Evolutionary conservation across 176 grass and related monocot genomes (phyloP).

Genomic region (Juncus inflexus): DNA sequence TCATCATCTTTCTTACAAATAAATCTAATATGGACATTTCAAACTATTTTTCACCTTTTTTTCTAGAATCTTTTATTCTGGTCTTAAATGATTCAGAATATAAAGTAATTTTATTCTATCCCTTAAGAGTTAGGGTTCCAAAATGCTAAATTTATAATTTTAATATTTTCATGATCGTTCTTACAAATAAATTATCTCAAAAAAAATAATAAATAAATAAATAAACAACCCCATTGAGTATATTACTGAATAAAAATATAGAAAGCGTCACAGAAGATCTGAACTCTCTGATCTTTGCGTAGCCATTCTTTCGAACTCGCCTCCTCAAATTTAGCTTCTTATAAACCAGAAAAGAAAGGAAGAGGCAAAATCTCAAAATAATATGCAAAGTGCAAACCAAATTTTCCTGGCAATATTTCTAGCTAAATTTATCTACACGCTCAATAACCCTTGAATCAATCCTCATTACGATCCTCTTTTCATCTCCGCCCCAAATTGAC

Average conservation of each 20-base stretch:
- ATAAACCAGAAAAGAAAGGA: constrained; percentile 8
- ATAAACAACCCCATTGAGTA: too few species aligned
- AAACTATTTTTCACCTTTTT: too few species aligned
- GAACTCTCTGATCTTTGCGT: background rate
- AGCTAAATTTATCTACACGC: constrained; percentile 17
- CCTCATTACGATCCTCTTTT: constrained; percentile 7
- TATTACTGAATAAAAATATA: background rate
- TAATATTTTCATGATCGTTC: background rate
- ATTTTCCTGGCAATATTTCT: background rate
- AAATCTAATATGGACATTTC: too few species aligned
- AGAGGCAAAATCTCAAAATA: background rate
- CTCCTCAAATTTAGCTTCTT: background rate
- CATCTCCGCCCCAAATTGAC: constrained; percentile 6
- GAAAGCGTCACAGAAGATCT: background rate
- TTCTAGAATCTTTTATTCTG: too few species aligned
- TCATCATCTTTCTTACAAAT: too few species aligned
- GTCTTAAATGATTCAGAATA: too few species aligned
- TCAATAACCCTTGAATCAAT: constrained; percentile 5
- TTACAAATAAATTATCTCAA: background rate
- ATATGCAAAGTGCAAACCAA: constrained; percentile 9
- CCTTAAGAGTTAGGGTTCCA: too few species aligned
- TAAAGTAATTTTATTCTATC: too few species aligned
- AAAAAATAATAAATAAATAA: background rate
- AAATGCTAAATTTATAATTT: too few species aligned
- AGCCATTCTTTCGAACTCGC: constrained; percentile 17